Percentiles rank a stretch among this genome's conserved stretches.
Evolutionary conservation across 2,329 filamentous ascomycete genomes (phyloP).

Genomic region (Aspergillus sp.): DNA sequence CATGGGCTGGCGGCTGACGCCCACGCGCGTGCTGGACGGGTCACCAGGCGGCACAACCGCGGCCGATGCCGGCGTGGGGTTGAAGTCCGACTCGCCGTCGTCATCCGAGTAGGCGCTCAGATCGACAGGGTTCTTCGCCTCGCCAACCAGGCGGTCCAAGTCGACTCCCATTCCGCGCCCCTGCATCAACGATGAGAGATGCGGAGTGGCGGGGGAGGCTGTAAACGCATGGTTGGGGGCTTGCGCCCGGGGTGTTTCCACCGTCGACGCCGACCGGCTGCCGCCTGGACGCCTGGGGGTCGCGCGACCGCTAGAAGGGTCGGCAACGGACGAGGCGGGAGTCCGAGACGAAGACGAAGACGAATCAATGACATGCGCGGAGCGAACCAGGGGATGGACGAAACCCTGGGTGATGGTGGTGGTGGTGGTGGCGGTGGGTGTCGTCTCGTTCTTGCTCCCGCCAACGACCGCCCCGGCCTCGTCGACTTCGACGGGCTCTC

Average conservation of each 20-base stretch:
- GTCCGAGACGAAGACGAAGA: constrained; percentile 16
- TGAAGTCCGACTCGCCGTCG: constrained; percentile 37
- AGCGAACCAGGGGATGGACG: constrained; percentile 62
- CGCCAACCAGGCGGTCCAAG: constrained; percentile 57
- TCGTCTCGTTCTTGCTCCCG: constrained; percentile 27
- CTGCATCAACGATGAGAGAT: constrained; percentile 65
- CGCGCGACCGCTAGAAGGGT: constrained; percentile 6
- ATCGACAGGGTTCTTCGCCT: constrained; percentile 46
- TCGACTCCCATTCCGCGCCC: constrained; percentile 61
- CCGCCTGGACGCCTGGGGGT: constrained; percentile 21
- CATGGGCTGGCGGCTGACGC: constrained; percentile 51
- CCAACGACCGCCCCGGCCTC: constrained; percentile 52
- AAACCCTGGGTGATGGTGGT: constrained; percentile 43
- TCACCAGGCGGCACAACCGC: constrained; percentile 16
- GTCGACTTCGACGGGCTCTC: constrained; percentile 73
- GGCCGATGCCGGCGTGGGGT: constrained; percentile 24
- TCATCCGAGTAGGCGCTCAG: constrained; percentile 39
- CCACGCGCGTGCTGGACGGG: constrained; percentile 24
- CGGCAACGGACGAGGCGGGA: constrained; percentile 11
- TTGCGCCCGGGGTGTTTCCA: constrained; percentile 23
- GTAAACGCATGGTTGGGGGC: constrained; percentile 43
- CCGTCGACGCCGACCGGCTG: constrained; percentile 13
- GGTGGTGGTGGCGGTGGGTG: constrained; percentile 19
- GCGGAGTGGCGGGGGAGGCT: constrained; percentile 59
- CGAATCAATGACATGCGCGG: constrained; percentile 43